A percentile compares a stretch with the other conserved stretches of the same genome.
Evolutionary conservation across 2,329 filamentous ascomycete genomes (phyloP).

Genomic region (Fusarium buharicum): DNA sequence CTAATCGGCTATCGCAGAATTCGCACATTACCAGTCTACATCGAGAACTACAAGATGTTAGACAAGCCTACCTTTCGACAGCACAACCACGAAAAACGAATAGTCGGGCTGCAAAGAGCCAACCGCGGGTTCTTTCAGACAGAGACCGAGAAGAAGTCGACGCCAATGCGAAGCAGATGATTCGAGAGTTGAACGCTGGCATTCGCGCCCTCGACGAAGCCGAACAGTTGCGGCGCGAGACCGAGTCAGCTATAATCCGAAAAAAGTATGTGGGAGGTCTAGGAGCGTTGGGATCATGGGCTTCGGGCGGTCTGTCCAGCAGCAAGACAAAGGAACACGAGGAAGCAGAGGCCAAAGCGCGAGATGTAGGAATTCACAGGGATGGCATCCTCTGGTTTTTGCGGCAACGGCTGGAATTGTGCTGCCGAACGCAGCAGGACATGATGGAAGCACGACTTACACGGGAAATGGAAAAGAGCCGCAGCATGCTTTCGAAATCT

Average conservation of each 20-base stretch:
- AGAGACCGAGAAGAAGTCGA: slow-evolving; percentile 87
- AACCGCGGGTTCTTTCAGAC: slow-evolving; percentile 74
- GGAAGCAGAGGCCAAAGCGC: slow-evolving; percentile 75
- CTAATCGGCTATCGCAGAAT: slow-evolving; percentile 66
- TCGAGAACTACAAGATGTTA: slow-evolving; percentile 81
- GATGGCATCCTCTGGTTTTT: slow-evolving; percentile 88
- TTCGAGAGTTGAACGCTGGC: slow-evolving; percentile 84
- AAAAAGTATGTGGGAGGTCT: slow-evolving; percentile 75
- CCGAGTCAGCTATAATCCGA: slow-evolving; percentile 74
- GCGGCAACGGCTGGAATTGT: slow-evolving; percentile 77
- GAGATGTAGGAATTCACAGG: slow-evolving; percentile 74
- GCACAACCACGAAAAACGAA: slow-evolving; percentile 70
- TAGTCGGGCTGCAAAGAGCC: slow-evolving; percentile 58
- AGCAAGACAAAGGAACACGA: slow-evolving; percentile 72
- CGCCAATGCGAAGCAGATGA: slow-evolving; percentile 83
- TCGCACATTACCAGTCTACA: slow-evolving; percentile 84
- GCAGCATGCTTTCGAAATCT: slow-evolving; percentile 82
- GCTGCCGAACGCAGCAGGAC: slow-evolving; percentile 79
- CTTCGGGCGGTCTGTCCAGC: slow-evolving; percentile 66
- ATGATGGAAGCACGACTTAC: slow-evolving; percentile 94
- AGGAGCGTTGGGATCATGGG: slow-evolving; percentile 72
- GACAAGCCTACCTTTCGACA: slow-evolving; percentile 90
- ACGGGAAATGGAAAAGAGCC: slow-evolving; percentile 88
- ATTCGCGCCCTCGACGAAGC: slow-evolving; percentile 84
- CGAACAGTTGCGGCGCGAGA: slow-evolving; percentile 82